phyloP scores from a whole-genome alignment of 2,329 filamentous ascomycete genomes.

The Aspergillus felis region DNA sequence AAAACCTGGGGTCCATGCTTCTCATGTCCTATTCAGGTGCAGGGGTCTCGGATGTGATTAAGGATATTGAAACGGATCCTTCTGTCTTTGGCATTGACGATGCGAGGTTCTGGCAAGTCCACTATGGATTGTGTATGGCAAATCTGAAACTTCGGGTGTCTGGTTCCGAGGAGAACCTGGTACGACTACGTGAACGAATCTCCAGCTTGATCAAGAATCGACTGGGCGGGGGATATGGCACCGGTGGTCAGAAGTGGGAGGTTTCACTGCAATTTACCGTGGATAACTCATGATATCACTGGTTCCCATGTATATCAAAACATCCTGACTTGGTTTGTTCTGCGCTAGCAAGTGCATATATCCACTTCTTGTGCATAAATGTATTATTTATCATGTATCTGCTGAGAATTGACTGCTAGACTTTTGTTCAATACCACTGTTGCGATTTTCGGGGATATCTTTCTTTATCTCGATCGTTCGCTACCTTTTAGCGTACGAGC shows the following conservation, averaged over 20 bases:
- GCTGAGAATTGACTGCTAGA: not conserved
- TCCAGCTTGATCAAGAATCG: constrained; percentile 76
- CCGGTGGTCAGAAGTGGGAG: constrained; percentile 80
- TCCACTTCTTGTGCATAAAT: not conserved
- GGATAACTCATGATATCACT: constrained; percentile 40
- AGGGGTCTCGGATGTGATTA: constrained; percentile 69
- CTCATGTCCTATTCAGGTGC: constrained; percentile 77
- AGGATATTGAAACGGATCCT: constrained; percentile 78
- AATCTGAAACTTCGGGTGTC: constrained; percentile 76
- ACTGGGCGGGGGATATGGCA: constrained; percentile 82
- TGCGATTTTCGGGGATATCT: not conserved
- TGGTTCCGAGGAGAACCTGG: constrained; percentile 68
- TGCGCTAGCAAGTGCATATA: not conserved
- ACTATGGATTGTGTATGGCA: constrained; percentile 94
- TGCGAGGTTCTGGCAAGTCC: constrained; percentile 96
- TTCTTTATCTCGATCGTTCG: not conserved
- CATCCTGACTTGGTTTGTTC: not conserved
- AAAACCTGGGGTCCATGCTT: constrained; percentile 86
- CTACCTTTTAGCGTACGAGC: not conserved
- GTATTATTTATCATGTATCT: not conserved
- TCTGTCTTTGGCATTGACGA: constrained; percentile 76
- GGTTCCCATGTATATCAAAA: not conserved
- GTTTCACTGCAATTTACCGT: constrained; percentile 76
- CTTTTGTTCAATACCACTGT: not conserved
- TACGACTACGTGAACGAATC: constrained; percentile 71